Evolutionary conservation across 73 alveolate genomes (phyloP), one percentile per base, ranked within the genome.

Genomic region (Durusdinium trenchii): DNA sequence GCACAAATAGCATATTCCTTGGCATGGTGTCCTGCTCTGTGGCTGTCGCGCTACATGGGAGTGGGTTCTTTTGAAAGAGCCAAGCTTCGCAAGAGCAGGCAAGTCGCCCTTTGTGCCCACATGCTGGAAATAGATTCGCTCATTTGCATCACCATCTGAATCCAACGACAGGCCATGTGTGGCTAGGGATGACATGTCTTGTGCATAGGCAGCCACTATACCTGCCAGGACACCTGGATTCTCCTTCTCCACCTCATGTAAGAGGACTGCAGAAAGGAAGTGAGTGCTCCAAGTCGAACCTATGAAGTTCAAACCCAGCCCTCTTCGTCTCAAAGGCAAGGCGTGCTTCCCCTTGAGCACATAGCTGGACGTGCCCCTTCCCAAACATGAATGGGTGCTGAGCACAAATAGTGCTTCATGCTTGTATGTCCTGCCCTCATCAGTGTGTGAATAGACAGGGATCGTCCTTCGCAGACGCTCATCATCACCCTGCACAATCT

Each of bases 281-380:
- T 86, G 95, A 1, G 95, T 86, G 6, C n/a, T 43, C 95, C 95
- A 86, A 12, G 95, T 86, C 6, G 18, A 16, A 23, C 95, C 95
- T 0, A 86, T 42, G 57, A 51, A 86, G 81, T 86, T 86, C 60
- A 57, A n/a, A 46, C 95, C 95, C 51, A 86, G 12, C 0, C 81
- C 81, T 23, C 75, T 42, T 35, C 61, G 43, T 18, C 42, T 52
- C 60, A 86, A 36, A 43, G 71, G 95, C 12, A 54, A 54, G 35
- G 23, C 20, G 81, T 61, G 95, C 6, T 51, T 61, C 16, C 47
- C 7, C 47, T 40, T 38, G 42, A 16, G 35, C 36, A 6, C n/a
- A 6, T 54, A 86, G 81, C 46, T 7, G 9, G 45, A 40, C 42
- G 95, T 86, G 2, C 95, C 95, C 16, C 79, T 52, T 0, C 95